These are phyloP conservation scores for Cyberlindnera sargentensis DNA, from an alignment of 805 yeast species.

Conservation along the genomic window DNA sequence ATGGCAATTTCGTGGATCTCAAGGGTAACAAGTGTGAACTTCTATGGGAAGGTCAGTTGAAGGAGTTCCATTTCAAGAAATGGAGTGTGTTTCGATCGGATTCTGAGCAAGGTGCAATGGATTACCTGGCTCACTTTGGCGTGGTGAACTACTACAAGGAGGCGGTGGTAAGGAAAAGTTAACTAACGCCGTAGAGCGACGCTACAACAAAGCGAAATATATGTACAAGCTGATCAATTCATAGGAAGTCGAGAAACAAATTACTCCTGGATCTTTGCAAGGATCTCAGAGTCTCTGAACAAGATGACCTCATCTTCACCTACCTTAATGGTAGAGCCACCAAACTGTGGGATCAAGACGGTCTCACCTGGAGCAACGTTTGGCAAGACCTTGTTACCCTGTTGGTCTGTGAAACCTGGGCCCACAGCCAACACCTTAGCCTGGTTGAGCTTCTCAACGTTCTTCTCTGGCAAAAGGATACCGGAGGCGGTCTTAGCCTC, in stretches of 20 bases:
- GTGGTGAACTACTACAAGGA: constrained; percentile 57
- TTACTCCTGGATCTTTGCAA: constrained; percentile 80
- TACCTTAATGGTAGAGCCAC: constrained; percentile 85
- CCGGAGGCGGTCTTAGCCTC: constrained; percentile 90
- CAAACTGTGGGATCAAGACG: constrained; percentile 90
- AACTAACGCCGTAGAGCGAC: not conserved
- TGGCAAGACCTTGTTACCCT: constrained; percentile 68
- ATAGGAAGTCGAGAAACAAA: not conserved
- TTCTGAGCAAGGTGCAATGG: constrained; percentile 41
- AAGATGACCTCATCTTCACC: constrained; percentile 75
- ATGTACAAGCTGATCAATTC: constrained; percentile 6
- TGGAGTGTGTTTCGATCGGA: constrained; percentile 62
- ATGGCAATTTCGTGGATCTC: constrained; percentile 29
- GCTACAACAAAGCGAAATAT: not conserved
- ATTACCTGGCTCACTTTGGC: constrained; percentile 41
- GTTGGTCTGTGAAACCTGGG: constrained; percentile 76
- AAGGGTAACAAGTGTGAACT: constrained; percentile 38
- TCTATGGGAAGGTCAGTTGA: constrained; percentile 68
- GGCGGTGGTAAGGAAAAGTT: constrained; percentile 10
- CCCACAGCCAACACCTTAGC: constrained; percentile 93
- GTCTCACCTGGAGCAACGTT: constrained; percentile 86
- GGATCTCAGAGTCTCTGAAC: constrained; percentile 90
- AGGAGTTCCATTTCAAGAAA: constrained; percentile 45
- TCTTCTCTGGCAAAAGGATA: constrained; percentile 90
- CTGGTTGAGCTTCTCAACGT: constrained; percentile 88